Evolutionary conservation across 495 filamentous ascomycete genomes (phyloP).

Genomic region (Tuber melanosporum): DNA sequence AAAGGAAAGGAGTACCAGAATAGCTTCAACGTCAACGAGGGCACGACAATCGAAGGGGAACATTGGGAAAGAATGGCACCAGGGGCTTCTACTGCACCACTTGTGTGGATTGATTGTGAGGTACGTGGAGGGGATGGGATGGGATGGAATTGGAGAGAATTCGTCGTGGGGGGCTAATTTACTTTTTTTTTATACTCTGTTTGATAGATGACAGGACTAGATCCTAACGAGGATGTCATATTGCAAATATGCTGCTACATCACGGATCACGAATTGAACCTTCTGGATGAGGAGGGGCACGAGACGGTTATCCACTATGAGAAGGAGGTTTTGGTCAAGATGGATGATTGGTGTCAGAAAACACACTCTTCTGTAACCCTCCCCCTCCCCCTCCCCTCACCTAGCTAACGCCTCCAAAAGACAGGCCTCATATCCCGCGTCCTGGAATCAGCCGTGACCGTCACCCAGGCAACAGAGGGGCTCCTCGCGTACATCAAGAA

Average conservation of each 20-base stretch:
- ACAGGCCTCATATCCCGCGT: conserved; percentile 76
- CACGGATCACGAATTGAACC: conserved; percentile 67
- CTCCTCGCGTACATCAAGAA: conserved; percentile 71
- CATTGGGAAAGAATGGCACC: not conserved
- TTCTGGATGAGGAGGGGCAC: conserved; percentile 72
- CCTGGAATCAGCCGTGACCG: conserved; percentile 62
- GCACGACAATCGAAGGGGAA: not conserved
- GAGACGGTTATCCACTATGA: conserved; percentile 72
- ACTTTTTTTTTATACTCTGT: conserved; percentile 4
- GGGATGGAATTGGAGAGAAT: not conserved
- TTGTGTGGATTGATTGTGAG: conserved; percentile 87
- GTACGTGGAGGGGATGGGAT: conserved; percentile 45
- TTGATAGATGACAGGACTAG: conserved; percentile 84
- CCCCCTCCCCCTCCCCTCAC: not conserved
- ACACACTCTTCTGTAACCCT: conserved; percentile 47
- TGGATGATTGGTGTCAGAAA: conserved; percentile 65
- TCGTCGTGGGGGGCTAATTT: not conserved
- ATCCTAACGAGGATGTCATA: conserved; percentile 70
- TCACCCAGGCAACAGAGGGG: conserved; percentile 62
- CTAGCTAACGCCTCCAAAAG: conserved; percentile 42
- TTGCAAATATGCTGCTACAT: conserved; percentile 92
- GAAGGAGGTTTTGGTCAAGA: conserved; percentile 61
- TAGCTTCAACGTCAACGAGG: not conserved
- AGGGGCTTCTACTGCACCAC: conserved; percentile 43
- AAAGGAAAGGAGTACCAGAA: not conserved